Base-by-base conservation (phyloP, 2,329 filamentous ascomycete species). In the Apiospora kogelbergensis region DNA sequence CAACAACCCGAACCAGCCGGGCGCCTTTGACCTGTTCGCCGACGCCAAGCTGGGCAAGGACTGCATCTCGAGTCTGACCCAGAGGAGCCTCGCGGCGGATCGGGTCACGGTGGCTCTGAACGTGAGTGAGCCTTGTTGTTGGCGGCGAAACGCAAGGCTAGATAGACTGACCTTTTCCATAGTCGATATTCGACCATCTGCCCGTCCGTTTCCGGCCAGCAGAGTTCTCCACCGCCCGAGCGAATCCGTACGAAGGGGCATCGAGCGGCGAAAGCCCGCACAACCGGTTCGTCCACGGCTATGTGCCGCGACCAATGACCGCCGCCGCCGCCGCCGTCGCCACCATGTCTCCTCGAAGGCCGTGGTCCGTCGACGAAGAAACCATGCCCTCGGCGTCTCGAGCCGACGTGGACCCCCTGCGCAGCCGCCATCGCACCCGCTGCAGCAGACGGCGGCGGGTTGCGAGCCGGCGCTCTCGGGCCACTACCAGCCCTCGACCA, bases 11-110 rank as follows among this genome's bases (percentile, higher is more conserved):
- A 88, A 91, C 70, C 92, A 90, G 74, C 82, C 86, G 3, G 91
- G 90, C 1, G 90, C 90, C 5, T 85, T 90, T 63, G 93, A 95
- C 70, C 90, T 97, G n/a, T 83, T 97, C 68, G 90, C 90, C 65
- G 95, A 97, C 79, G 95, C 94, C 44, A 63, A 66, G 45, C 24
- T 70, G 63, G 69, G 69, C 26, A 68, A 68, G 40, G 69, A 70
- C 24, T 66, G 67, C 45, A 70, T 70, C 17, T 68, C 69, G 1
- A 63, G 69, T 33, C 53, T 70, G 1, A 70, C 69, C 3, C 66
- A 70, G 64, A 63, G 64, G 57, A 70, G 69, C 44, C 67, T 70
- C 1, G 69, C 69, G 20, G 69, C 69, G 1, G 69, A 70, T n/a
- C 30, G 69, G 7, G 67, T 70, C 1, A 70, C 67, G 7, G 67